Evolutionary conservation across 805 yeast genomes (phyloP).

Genomic region (Wickerhamomyces xylosicus): DNA sequence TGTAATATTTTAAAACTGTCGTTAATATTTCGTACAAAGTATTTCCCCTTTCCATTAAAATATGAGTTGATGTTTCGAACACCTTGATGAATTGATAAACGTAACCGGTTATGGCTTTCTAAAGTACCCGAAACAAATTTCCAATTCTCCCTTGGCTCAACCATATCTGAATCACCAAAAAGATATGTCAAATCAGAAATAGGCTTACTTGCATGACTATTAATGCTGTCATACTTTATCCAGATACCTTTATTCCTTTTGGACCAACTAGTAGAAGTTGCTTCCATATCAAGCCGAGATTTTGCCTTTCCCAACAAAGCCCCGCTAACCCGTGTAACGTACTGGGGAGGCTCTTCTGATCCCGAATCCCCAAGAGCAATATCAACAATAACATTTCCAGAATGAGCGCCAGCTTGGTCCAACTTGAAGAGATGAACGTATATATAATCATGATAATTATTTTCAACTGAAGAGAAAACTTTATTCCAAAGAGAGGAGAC

Average conservation of each 20-base stretch:
- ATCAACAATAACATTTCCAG: conserved; percentile 29
- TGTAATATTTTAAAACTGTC: conserved; percentile 47
- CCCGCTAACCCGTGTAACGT: conserved; percentile 25
- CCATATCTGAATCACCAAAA: conserved; percentile 39
- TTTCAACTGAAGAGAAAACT: background rate
- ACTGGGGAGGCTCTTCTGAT: conserved; percentile 26
- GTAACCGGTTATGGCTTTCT: background rate
- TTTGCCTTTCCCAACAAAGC: conserved; percentile 18
- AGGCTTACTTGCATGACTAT: conserved; percentile 14
- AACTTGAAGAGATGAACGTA: conserved; percentile 16
- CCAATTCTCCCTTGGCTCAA: conserved; percentile 57
- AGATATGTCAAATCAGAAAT: conserved; percentile 39
- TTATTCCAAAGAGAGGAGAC: background rate
- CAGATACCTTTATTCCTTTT: conserved; percentile 41
- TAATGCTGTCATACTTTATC: conserved; percentile 34
- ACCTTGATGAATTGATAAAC: conserved; percentile 4
- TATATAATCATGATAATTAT: conserved; percentile 12
- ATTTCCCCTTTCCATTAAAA: too few relatives aligned
- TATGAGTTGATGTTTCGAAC: background rate
- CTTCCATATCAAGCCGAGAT: conserved; percentile 14
- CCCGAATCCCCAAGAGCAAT: conserved; percentile 28
- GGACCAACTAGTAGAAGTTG: conserved; percentile 28
- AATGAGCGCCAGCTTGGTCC: conserved; percentile 1
- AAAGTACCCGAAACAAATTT: conserved; percentile 17
- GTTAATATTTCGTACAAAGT: background rate